These are phyloP conservation scores for Allomyces macrogynus DNA, from an alignment of 192 early-diverging fungal genomes.

Conservation along the genomic window DNA sequence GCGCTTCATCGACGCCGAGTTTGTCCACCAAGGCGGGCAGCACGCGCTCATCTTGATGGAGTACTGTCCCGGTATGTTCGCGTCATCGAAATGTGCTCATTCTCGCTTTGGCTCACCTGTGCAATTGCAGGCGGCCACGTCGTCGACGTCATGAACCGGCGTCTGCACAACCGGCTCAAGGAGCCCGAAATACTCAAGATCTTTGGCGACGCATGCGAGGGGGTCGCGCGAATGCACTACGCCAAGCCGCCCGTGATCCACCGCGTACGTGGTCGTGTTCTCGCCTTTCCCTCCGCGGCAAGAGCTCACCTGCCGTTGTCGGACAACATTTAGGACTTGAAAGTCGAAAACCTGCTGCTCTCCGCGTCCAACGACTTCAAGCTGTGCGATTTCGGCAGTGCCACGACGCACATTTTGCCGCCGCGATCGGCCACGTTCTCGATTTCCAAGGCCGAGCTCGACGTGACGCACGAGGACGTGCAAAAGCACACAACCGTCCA, in stretches of 20 bases:
- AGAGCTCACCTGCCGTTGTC: constrained; percentile 30
- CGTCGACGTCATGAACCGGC: constrained; percentile 70
- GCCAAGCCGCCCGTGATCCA: constrained; percentile 61
- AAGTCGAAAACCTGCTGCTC: constrained; percentile 65
- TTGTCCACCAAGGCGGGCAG: constrained; percentile 38
- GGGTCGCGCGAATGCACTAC: constrained; percentile 82
- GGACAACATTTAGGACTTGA: constrained; percentile 19
- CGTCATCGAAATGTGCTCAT: background rate
- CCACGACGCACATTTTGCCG: constrained; percentile 30
- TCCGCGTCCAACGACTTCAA: constrained; percentile 44
- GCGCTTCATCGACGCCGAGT: constrained; percentile 48
- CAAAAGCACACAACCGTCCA: constrained; percentile 68
- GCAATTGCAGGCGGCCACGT: constrained; percentile 41
- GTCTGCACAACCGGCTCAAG: constrained; percentile 44
- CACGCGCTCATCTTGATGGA: constrained; percentile 83
- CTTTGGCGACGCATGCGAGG: constrained; percentile 71
- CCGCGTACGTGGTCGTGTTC: constrained; percentile 12
- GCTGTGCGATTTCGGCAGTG: constrained; percentile 92
- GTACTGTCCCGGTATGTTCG: constrained; percentile 48
- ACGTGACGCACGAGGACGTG: background rate
- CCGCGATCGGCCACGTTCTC: background rate
- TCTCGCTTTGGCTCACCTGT: background rate
- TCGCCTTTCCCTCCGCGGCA: too few species aligned
- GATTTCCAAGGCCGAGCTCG: background rate
- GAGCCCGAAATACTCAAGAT: constrained; percentile 77